Evolutionary conservation across 495 filamentous ascomycete genomes (phyloP).

Genomic region (Trichoderma parareesei): DNA sequence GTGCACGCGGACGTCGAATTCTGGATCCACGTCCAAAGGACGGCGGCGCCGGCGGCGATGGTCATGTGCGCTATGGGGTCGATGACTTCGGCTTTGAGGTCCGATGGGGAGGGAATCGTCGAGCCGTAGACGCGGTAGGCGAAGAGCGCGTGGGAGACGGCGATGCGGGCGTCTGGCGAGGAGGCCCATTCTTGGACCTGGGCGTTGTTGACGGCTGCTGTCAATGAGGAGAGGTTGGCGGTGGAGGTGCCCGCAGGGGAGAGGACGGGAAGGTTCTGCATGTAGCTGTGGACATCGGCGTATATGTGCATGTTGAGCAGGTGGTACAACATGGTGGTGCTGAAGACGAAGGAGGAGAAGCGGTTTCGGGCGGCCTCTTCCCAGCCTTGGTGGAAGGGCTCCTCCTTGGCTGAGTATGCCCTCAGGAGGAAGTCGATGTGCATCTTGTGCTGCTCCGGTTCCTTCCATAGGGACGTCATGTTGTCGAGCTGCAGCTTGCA

Average conservation of each 20-base stretch:
- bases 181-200: not conserved
- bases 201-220: not conserved
- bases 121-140: not conserved
- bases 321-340: slow-evolving; percentile 19
- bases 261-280: slow-evolving; percentile 12
- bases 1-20: not conserved
- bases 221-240: not conserved
- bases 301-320: slow-evolving; percentile 20
- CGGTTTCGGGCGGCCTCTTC: slow-evolving; percentile 11
- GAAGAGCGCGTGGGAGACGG: slow-evolving; percentile 1
- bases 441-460: not conserved
- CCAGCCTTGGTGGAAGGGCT: slow-evolving; percentile 13
- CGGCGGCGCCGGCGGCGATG: not conserved
- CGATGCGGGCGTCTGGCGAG: not conserved
- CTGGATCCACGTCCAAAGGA: not conserved
- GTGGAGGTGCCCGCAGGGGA: not conserved
- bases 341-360: slow-evolving; percentile 15
- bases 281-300: slow-evolving; percentile 16
- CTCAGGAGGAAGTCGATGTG: not conserved
- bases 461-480: slow-evolving; percentile 1
- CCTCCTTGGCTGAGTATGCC: slow-evolving; percentile 18
- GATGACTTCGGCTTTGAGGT: not conserved
- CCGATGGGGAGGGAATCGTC: not conserved
- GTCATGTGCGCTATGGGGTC: slow-evolving; percentile 10
- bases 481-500: slow-evolving; percentile 11